Evolutionary conservation across 2,329 filamentous ascomycete genomes (phyloP).

Genomic region (Aspergillus amoenus): DNA sequence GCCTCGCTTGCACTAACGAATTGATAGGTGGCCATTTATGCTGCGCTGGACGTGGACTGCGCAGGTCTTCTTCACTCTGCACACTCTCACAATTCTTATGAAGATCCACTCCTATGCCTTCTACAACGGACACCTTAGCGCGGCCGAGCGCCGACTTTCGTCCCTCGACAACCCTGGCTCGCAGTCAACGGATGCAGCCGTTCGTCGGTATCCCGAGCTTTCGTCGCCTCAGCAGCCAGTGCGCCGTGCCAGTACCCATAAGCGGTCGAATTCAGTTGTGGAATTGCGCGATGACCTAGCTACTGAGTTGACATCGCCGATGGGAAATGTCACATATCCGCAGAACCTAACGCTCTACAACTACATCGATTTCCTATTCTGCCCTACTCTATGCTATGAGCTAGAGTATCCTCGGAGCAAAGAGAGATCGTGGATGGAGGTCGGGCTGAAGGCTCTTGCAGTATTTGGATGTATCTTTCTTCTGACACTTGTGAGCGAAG

Average conservation of each 20-base stretch:
- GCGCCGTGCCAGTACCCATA: slow-evolving; percentile 15
- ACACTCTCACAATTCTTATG: slow-evolving; percentile 91
- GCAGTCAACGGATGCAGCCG: slow-evolving; percentile 65
- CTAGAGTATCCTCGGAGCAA: slow-evolving; percentile 85
- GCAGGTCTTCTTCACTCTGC: slow-evolving; percentile 90
- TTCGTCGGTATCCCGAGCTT: slow-evolving; percentile 67
- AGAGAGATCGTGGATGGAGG: slow-evolving; percentile 73
- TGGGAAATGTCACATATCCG: slow-evolving; percentile 87
- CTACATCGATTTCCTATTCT: slow-evolving; percentile 83
- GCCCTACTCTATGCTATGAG: slow-evolving; percentile 96
- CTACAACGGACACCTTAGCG: slow-evolving; percentile 93
- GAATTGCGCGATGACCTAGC: slow-evolving; percentile 83
- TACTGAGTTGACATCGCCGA: slow-evolving; percentile 83
- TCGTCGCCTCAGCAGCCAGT: slow-evolving; percentile 30
- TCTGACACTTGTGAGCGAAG: slow-evolving; percentile 84
- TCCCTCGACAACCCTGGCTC: slow-evolving; percentile 75
- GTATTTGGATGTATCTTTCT: slow-evolving; percentile 97
- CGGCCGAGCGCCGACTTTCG: slow-evolving; percentile 77
- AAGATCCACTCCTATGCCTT: slow-evolving; percentile 99
- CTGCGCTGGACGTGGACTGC: slow-evolving; percentile 95
- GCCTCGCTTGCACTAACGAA: slow-evolving; percentile 20
- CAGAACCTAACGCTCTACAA: slow-evolving; percentile 80
- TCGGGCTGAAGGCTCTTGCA: slow-evolving; percentile 81
- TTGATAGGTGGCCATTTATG: slow-evolving; percentile 69
- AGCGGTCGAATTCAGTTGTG: slow-evolving; percentile 54